These are phyloP conservation scores for Pseudogymnoascus destructans DNA, from an alignment of 2,329 filamentous ascomycete genomes.

Conservation along the genomic window DNA sequence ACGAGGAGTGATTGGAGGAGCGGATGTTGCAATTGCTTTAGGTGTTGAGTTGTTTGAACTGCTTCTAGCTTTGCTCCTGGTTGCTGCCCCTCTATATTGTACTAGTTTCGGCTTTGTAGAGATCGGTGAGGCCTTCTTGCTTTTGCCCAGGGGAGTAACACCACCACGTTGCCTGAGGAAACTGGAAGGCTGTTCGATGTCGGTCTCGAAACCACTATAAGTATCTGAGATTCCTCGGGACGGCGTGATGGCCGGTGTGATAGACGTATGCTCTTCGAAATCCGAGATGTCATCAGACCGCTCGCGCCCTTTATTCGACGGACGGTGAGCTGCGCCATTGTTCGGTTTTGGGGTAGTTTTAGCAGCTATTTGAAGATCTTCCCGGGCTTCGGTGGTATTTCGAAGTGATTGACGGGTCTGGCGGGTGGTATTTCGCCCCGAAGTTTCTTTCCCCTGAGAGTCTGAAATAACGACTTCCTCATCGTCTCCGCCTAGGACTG, in stretches of 20 bases:
- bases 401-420: background rate
- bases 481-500: background rate
- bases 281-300: background rate
- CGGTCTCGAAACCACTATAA: background rate
- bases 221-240: constrained; percentile 1
- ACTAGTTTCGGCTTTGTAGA: background rate
- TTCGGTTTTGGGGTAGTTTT: background rate
- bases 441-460: background rate
- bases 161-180: background rate
- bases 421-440: background rate
- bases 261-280: background rate
- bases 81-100: background rate
- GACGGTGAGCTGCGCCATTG: background rate
- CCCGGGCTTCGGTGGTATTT: background rate
- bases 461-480: background rate
- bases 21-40: background rate
- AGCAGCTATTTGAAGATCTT: background rate
- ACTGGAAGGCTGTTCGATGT: background rate
- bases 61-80: background rate
- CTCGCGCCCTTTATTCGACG: background rate
- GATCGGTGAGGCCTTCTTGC: background rate
- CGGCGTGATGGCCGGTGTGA: background rate
- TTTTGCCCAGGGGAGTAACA: background rate
- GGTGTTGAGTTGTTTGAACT: background rate
- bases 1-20: background rate